These are phyloP conservation scores for Calonectria pseudoturangicola DNA, from an alignment of 2,329 filamentous ascomycete species.

Conservation along the genomic window DNA sequence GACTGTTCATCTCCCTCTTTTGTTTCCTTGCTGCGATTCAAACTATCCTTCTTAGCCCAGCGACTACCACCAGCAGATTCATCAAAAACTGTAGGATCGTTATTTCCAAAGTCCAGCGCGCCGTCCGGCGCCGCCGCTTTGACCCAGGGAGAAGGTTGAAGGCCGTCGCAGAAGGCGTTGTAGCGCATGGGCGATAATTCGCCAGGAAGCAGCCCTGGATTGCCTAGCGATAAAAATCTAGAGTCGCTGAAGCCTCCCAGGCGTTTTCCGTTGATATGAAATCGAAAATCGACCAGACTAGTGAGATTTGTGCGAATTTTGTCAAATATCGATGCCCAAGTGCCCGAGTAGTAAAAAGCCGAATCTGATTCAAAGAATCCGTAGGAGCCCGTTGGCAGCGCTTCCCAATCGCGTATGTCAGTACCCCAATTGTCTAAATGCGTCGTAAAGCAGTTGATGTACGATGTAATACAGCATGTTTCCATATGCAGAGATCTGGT, in stretches of 20 bases:
- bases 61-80: background rate
- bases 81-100: background rate
- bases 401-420: conserved; percentile 44
- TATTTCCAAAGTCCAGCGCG: background rate
- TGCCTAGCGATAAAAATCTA: background rate
- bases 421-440: conserved; percentile 5
- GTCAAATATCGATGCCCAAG: conserved; percentile 50
- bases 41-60: background rate
- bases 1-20: background rate
- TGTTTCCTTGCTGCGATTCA: background rate
- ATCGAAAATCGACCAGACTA: conserved; percentile 44
- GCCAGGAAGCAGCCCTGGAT: background rate
- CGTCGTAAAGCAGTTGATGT: conserved; percentile 2
- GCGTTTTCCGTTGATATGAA: background rate
- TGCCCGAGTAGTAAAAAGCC: conserved; percentile 42
- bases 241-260: background rate
- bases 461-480: conserved; percentile 39
- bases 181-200: conserved; percentile 7
- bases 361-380: background rate
- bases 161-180: background rate
- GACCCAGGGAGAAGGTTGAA: background rate
- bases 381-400: conserved; percentile 17
- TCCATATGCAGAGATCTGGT: conserved; percentile 39
- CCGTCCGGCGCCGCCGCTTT: background rate
- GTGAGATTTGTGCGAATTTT: conserved; percentile 42